A percentile compares a stretch with the other conserved stretches of the same genome.
Evolutionary conservation across 148 eudicot species (phyloP).

Genomic region (Nepenthes mirabilis): DNA sequence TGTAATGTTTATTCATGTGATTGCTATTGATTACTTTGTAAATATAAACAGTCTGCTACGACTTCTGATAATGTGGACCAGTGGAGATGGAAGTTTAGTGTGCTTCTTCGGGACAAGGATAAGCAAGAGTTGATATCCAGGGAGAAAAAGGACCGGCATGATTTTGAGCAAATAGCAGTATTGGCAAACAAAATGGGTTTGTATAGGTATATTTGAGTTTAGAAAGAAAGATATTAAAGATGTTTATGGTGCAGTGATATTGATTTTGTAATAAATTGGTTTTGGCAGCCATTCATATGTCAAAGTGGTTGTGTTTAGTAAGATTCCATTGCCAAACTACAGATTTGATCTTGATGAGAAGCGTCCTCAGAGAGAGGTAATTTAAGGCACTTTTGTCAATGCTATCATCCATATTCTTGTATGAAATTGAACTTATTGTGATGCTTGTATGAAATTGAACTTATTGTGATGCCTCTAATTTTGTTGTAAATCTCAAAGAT

Average conservation of each 20-base stretch:
- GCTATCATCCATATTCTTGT: background rate
- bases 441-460: too few relatives aligned
- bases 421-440: background rate
- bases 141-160: conserved; percentile 89
- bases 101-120: conserved; percentile 46
- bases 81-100: conserved; percentile 67
- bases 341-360: conserved; percentile 96
- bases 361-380: conserved; percentile 97
- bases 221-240: background rate
- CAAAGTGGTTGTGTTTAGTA: conserved; percentile 86
- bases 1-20: too few relatives aligned
- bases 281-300: conserved; percentile 70
- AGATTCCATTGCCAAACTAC: conserved; percentile 87
- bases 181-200: conserved; percentile 80
- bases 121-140: conserved; percentile 78
- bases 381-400: background rate
- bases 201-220: conserved; percentile 47
- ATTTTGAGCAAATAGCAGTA: conserved; percentile 72
- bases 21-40: too few relatives aligned
- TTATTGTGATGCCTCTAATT: too few relatives aligned
- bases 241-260: background rate
- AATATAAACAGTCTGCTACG: conserved; percentile 31
- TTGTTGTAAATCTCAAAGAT: too few relatives aligned
- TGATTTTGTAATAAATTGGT: conserved; percentile 4
- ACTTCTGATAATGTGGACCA: conserved; percentile 40